phyloP scores from a whole-genome alignment of 345 rosid species.

The Eucalyptus grandis region DNA sequence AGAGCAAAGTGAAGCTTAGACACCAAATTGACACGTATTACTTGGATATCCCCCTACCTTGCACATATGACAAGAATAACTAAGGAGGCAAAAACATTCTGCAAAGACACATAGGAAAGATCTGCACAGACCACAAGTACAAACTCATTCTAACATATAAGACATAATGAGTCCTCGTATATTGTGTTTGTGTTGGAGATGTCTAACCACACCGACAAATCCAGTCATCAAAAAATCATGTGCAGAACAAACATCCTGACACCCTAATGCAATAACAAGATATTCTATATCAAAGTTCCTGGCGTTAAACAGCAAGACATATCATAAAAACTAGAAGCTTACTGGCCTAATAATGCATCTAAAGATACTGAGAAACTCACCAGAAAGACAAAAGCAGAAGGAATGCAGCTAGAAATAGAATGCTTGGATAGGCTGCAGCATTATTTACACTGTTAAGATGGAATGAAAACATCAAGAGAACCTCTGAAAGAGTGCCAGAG shows the following conservation, averaged over 20 bases:
- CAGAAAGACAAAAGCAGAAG: conserved; percentile 59
- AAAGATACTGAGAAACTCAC: conserved; percentile 10
- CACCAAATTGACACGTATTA: not conserved
- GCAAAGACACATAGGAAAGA: not conserved
- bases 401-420: conserved; percentile 47
- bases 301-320: not conserved
- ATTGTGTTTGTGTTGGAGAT: not conserved
- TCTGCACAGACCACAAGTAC: not conserved
- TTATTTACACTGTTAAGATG: not conserved
- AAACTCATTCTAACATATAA: not conserved
- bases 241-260: not conserved
- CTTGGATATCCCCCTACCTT: not conserved
- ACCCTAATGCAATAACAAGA: not conserved
- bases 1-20: not conserved
- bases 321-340: not conserved
- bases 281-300: not conserved
- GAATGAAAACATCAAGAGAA: not conserved
- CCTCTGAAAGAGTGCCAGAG: not conserved
- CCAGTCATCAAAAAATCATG: not conserved
- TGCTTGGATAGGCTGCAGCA: conserved; percentile 46
- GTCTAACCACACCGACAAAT: not conserved
- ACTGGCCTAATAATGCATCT: not conserved
- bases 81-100: not conserved
- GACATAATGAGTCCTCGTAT: not conserved
- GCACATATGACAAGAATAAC: not conserved